Evolutionary conservation across 495 filamentous ascomycete species (phyloP).

Genomic region (Aspergillus carlsbadensis): DNA sequence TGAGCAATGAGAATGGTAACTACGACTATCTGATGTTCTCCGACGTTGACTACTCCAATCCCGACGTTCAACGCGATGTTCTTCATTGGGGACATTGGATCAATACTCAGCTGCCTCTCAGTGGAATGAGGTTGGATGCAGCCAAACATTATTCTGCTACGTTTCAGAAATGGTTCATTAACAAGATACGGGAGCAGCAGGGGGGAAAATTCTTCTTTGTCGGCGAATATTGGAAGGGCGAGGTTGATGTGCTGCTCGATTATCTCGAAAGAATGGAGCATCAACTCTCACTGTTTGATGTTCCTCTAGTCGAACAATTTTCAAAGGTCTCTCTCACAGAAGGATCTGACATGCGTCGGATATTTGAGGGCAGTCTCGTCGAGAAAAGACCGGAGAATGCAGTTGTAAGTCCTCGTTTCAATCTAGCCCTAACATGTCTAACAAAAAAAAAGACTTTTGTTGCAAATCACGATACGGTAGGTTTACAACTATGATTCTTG

Average conservation of each 20-base stretch:
- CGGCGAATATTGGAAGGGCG: constrained; percentile 71
- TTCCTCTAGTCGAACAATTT: constrained; percentile 66
- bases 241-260: constrained; percentile 49
- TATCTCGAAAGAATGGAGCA: constrained; percentile 62
- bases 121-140: constrained; percentile 73
- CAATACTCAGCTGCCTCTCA: constrained; percentile 52
- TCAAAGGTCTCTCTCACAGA: constrained; percentile 49
- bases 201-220: constrained; percentile 63
- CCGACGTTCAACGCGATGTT: constrained; percentile 63
- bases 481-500: neutral
- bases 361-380: constrained; percentile 63
- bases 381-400: constrained; percentile 57
- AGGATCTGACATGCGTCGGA: constrained; percentile 55
- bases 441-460: constrained; percentile 37
- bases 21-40: constrained; percentile 71
- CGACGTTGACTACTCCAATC: constrained; percentile 65
- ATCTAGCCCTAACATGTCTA: neutral
- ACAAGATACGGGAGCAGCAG: constrained; percentile 46
- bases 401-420: constrained; percentile 46
- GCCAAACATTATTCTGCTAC: constrained; percentile 67
- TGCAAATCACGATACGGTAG: constrained; percentile 46
- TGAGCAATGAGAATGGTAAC: constrained; percentile 67
- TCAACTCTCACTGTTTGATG: constrained; percentile 63
- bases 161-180: constrained; percentile 62
- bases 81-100: constrained; percentile 69